These are phyloP conservation scores for Canavalia ensiformis DNA, from an alignment of 306 rosid genomes.

Conservation along the genomic window DNA sequence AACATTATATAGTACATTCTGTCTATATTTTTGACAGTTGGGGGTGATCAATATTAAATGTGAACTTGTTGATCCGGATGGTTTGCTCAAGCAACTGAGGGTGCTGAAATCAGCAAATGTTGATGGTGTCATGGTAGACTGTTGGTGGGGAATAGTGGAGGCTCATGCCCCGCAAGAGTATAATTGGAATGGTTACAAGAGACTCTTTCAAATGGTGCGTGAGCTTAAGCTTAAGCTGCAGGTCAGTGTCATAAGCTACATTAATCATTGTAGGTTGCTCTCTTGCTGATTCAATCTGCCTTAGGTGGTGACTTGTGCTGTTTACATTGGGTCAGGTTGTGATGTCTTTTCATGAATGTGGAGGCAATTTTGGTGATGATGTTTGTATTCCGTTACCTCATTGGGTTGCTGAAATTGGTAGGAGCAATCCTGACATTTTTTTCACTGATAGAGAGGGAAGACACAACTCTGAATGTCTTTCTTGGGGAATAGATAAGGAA, in stretches of 20 bases:
- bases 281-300: conserved; percentile 43
- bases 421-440: conserved; percentile 93
- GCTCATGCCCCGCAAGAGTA: conserved; percentile 95
- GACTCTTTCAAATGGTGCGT: conserved; percentile 90
- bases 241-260: conserved; percentile 59
- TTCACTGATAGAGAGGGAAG: conserved; percentile 98
- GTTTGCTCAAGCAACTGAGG: conserved; percentile 85
- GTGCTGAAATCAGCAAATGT: conserved; percentile 80
- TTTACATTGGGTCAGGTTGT: conserved; percentile 68
- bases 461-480: conserved; percentile 95
- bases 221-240: conserved; percentile 90
- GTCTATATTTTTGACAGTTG: conserved; percentile 65
- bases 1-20: conserved; percentile 40
- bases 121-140: conserved; percentile 92
- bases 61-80: conserved; percentile 94
- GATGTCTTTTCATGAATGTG: conserved; percentile 98
- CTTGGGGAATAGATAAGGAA: conserved; percentile 98
- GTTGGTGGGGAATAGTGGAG: conserved; percentile 99
- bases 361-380: conserved; percentile 97
- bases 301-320: conserved; percentile 41
- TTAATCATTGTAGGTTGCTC: conserved; percentile 25
- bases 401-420: conserved; percentile 98
- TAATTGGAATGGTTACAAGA: conserved; percentile 96
- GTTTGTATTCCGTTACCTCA: conserved; percentile 96
- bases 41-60: conserved; percentile 95